Evolutionary conservation across 2,329 filamentous ascomycete species (phyloP).

Genomic region (Ophiostoma triangulosporum): DNA sequence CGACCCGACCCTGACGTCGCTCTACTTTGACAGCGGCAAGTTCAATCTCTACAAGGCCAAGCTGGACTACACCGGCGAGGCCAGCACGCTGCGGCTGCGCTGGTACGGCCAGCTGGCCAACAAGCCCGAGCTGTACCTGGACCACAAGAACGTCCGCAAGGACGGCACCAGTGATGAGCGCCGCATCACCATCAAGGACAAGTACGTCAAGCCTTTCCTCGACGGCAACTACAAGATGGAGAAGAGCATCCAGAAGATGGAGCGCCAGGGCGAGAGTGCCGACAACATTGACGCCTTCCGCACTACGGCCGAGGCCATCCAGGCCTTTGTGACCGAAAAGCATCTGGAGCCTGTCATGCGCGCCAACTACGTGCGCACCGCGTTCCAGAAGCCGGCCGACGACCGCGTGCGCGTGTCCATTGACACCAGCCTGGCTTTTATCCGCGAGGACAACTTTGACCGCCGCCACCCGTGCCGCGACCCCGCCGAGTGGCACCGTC

Average conservation of each 20-base stretch:
- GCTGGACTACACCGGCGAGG: conserved; percentile 56
- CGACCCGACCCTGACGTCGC: conserved; percentile 84
- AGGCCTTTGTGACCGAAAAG: conserved; percentile 63
- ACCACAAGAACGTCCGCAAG: conserved; percentile 75
- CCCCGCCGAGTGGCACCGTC: conserved; percentile 77
- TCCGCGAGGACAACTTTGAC: conserved; percentile 67
- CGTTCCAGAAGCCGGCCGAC: conserved; percentile 91
- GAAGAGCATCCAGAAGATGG: conserved; percentile 78
- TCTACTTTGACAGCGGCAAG: conserved; percentile 84
- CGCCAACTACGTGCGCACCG: conserved; percentile 86
- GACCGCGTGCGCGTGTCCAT: conserved; percentile 83
- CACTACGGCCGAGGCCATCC: conserved; percentile 60
- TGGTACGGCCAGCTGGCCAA: conserved; percentile 81
- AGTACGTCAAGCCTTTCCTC: conserved; percentile 81
- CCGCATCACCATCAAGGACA: conserved; percentile 79
- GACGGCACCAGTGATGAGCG: conserved; percentile 67
- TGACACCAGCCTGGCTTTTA: conserved; percentile 83
- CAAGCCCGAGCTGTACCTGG: conserved; percentile 68
- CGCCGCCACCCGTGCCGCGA: conserved; percentile 75
- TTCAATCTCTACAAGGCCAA: conserved; percentile 83
- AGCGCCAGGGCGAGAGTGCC: conserved; percentile 55
- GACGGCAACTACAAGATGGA: conserved; percentile 83
- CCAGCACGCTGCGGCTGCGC: conserved; percentile 61
- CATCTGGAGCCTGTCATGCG: conserved; percentile 73
- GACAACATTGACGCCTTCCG: conserved; percentile 57